A percentile compares a stretch with the other conserved stretches of the same genome.
Conservation (phyloP, 176 grass and related monocot genomes). For the Leersia perrieri region DNA sequence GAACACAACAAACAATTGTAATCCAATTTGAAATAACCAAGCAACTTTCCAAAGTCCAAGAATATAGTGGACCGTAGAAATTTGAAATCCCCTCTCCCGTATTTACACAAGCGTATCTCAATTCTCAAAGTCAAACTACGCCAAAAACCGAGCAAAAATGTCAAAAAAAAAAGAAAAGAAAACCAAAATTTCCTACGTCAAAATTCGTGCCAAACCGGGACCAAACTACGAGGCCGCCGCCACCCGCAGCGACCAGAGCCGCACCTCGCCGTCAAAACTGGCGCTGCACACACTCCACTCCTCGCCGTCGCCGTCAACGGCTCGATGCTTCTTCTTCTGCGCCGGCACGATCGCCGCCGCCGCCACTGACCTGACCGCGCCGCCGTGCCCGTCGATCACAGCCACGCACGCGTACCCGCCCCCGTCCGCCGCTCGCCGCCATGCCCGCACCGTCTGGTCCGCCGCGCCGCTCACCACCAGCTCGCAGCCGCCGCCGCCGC, state of each 20-base stretch:
- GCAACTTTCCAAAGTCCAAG: not conserved
- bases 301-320: slow-evolving; percentile 10
- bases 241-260: slow-evolving; percentile 63
- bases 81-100: not conserved
- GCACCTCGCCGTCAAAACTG: slow-evolving; percentile 78
- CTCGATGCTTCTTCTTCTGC: not conserved
- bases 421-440: slow-evolving; percentile 52
- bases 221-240: slow-evolving; percentile 25
- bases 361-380: slow-evolving; percentile 52
- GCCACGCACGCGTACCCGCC: slow-evolving; percentile 50
- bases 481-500: slow-evolving; percentile 9
- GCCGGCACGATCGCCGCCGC: slow-evolving; percentile 19
- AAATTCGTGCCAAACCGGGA: slow-evolving; percentile 33
- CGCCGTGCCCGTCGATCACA: slow-evolving; percentile 56
- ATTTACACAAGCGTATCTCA: not conserved
- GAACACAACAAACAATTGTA: not conserved
- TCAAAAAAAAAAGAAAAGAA: not conserved
- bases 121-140: not conserved
- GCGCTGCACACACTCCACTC: slow-evolving; percentile 71
- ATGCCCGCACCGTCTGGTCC: slow-evolving; percentile 74
- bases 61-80: not conserved
- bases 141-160: not conserved
- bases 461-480: slow-evolving; percentile 76
- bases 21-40: not conserved
- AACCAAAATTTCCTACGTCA: not conserved